Conservation (phyloP, 257 asterid genomes). For the Nicotiana undulata region DNA sequence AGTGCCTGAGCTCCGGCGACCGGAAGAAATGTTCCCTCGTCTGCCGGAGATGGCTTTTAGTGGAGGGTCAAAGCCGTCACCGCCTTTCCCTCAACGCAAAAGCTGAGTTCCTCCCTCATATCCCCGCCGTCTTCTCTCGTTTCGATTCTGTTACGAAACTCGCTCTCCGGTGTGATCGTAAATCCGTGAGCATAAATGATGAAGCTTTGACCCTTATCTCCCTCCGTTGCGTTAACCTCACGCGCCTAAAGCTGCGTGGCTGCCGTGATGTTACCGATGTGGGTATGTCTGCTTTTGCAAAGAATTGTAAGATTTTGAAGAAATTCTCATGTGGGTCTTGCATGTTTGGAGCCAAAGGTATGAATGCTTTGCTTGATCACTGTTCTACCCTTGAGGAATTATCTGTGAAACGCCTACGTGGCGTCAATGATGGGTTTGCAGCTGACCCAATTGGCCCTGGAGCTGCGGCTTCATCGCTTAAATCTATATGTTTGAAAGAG, state of each 20-base stretch:
- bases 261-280: slow-evolving; percentile 65
- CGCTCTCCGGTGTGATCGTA: slow-evolving; percentile 69
- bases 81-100: slow-evolving; percentile 56
- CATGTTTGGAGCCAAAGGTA: slow-evolving; percentile 73
- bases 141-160: slow-evolving; percentile 68
- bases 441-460: slow-evolving; percentile 70
- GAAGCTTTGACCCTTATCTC: slow-evolving; percentile 47
- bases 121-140: slow-evolving; percentile 47
- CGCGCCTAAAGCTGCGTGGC: slow-evolving; percentile 69
- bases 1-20: slow-evolving; percentile 63
- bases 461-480: slow-evolving; percentile 43
- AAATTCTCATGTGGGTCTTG: slow-evolving; percentile 75
- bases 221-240: slow-evolving; percentile 44
- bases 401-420: slow-evolving; percentile 65
- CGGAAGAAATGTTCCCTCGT: slow-evolving; percentile 57
- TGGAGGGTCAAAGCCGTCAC: slow-evolving; percentile 75
- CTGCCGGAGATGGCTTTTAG: slow-evolving; percentile 59
- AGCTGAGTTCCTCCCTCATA: slow-evolving; percentile 25
- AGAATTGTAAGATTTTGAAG: slow-evolving; percentile 49
- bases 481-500: slow-evolving; percentile 65
- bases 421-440: slow-evolving; percentile 45
- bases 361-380: slow-evolving; percentile 65
- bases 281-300: slow-evolving; percentile 56
- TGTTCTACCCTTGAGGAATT: slow-evolving; percentile 64
- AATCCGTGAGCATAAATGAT: slow-evolving; percentile 51